Evolutionary conservation across 495 filamentous ascomycete genomes (phyloP).

Genomic region (Copromyces sp.): DNA sequence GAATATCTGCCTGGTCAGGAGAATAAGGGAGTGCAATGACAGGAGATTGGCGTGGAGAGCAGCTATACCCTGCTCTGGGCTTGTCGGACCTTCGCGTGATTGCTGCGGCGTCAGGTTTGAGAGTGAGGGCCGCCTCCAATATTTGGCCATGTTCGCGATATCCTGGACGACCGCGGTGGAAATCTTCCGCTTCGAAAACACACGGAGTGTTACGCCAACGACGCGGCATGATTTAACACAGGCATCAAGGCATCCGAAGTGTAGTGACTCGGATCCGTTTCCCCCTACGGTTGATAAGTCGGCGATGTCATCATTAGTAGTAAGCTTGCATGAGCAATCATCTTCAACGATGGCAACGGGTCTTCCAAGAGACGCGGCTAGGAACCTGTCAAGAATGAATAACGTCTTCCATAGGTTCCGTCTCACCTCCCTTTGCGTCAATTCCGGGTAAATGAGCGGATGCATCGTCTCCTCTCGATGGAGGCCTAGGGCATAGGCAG

Average conservation of each 20-base stretch:
- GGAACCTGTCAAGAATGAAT: conserved; percentile 52
- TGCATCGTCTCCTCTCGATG: conserved; percentile 51
- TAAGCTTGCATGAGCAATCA: conserved; percentile 40
- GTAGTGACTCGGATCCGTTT: conserved; percentile 10
- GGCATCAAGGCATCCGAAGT: conserved; percentile 37
- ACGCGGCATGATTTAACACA: conserved; percentile 49
- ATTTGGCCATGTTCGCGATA: conserved; percentile 48
- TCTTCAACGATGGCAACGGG: conserved; percentile 52
- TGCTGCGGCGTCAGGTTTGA: conserved; percentile 37
- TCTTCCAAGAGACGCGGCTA: conserved; percentile 48
- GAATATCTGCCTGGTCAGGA: conserved; percentile 64
- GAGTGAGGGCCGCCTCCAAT: conserved; percentile 39
- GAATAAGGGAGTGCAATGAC: conserved; percentile 64
- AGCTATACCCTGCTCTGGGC: conserved; percentile 48
- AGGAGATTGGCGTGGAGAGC: conserved; percentile 58
- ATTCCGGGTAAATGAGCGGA: conserved; percentile 31
- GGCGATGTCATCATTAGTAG: conserved; percentile 30
- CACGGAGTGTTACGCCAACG: conserved; percentile 56
- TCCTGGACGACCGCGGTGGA: conserved; percentile 55
- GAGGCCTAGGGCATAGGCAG: conserved; percentile 48
- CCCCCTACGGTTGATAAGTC: conserved; percentile 16
- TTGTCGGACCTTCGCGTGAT: conserved; percentile 34
- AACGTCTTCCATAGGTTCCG: conserved; percentile 51
- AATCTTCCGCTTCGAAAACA: conserved; percentile 61
- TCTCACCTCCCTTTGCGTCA: conserved; percentile 34